Evolutionary conservation across 176 grass and related monocot genomes (phyloP).

Genomic region (Aechmea fasciata): DNA sequence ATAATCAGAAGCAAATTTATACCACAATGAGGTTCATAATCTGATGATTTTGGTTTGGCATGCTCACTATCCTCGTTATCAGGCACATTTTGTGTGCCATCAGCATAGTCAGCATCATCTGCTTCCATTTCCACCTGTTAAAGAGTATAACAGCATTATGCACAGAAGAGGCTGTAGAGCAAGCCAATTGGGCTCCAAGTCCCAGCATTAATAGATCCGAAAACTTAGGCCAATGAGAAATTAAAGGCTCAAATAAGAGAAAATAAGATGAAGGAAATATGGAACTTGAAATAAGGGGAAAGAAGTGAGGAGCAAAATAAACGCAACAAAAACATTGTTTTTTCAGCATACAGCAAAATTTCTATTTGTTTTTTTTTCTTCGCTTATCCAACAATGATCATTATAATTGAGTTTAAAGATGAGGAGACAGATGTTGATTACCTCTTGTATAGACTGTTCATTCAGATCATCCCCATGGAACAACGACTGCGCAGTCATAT

Average conservation of each 20-base stretch:
- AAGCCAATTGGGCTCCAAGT: no score
- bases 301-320: no score
- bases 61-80: slow-evolving; percentile 27
- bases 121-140: slow-evolving; percentile 94
- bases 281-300: no score
- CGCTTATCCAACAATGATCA: no score
- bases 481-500: slow-evolving; percentile 59
- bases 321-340: no score
- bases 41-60: slow-evolving; percentile 19
- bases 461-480: slow-evolving; percentile 67
- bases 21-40: slow-evolving; percentile 36
- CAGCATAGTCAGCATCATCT: slow-evolving; percentile 42
- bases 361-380: no score
- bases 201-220: no score
- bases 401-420: no score
- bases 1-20: slow-evolving; percentile 4
- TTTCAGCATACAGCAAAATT: neutral
- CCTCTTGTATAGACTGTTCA: slow-evolving; percentile 89
- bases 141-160: neutral
- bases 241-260: no score
- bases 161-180: neutral
- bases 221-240: no score
- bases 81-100: slow-evolving; percentile 9
- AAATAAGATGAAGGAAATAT: no score
- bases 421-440: slow-evolving; percentile 20